Evolutionary conservation across 805 yeast species (phyloP).

Genomic region (Metschnikowia orientalis): DNA sequence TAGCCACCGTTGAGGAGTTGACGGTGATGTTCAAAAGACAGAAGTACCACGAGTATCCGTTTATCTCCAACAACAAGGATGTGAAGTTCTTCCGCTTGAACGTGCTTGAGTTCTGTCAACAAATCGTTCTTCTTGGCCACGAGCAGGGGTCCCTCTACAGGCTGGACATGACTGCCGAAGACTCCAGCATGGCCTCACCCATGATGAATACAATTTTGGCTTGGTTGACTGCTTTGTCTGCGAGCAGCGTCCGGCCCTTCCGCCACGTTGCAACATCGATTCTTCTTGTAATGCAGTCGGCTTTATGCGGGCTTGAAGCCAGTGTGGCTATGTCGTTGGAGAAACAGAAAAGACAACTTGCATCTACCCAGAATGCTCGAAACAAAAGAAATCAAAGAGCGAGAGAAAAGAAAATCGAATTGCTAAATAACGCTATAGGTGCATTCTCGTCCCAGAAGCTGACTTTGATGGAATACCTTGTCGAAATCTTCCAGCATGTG

Average conservation of each 20-base stretch:
- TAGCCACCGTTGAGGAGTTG: constrained; percentile 69
- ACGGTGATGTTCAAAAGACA: constrained; percentile 60
- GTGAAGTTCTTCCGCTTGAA: constrained; percentile 46
- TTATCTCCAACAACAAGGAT: constrained; percentile 47
- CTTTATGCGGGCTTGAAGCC: constrained; percentile 49
- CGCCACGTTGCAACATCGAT: constrained; percentile 63
- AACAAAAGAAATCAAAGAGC: constrained; percentile 21
- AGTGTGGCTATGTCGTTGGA: constrained; percentile 34
- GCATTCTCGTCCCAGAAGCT: constrained; percentile 42
- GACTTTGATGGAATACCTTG: constrained; percentile 53
- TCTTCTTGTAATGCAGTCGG: constrained; percentile 56
- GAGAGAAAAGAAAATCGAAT: constrained; percentile 42
- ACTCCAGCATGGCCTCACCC: constrained; percentile 29
- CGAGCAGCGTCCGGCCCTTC: constrained; percentile 65
- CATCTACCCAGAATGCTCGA: constrained; percentile 27
- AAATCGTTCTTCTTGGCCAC: constrained; percentile 48
- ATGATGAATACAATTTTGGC: constrained; percentile 56
- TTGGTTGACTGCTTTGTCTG: constrained; percentile 74
- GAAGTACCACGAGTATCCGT: constrained; percentile 64
- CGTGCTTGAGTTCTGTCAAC: constrained; percentile 51
- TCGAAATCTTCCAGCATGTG: constrained; percentile 61
- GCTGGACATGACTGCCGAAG: constrained; percentile 11
- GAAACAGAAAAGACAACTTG: constrained; percentile 43
- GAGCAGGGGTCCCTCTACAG: constrained; percentile 59
- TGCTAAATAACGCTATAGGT: constrained; percentile 40